Evolutionary conservation across 495 filamentous ascomycete genomes (phyloP).

Genomic region (Penicillium goetzii): DNA sequence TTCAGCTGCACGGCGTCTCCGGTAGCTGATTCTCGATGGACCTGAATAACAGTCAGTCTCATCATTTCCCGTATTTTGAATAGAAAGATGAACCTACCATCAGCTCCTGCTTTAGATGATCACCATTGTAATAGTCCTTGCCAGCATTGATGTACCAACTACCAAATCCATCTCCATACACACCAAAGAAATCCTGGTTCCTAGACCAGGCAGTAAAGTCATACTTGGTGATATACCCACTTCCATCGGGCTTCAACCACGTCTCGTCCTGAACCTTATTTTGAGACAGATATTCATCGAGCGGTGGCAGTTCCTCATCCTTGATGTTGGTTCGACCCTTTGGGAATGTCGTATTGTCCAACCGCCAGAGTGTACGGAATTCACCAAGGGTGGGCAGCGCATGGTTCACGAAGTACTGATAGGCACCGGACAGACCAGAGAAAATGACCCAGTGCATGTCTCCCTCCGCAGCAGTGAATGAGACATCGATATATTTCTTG

Average conservation of each 20-base stretch:
- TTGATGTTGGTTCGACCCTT: slow-evolving; percentile 13
- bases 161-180: slow-evolving; percentile 9
- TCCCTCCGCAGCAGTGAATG: slow-evolving; percentile 10
- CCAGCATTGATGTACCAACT: slow-evolving; percentile 14
- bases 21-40: slow-evolving; percentile 12
- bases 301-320: slow-evolving; percentile 2
- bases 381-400: slow-evolving; percentile 10
- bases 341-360: slow-evolving; percentile 6
- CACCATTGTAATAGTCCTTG: slow-evolving; percentile 11
- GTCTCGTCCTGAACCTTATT: slow-evolving; percentile 13
- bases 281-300: neutral
- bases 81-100: neutral
- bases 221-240: slow-evolving; percentile 14
- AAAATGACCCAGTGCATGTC: slow-evolving; percentile 15
- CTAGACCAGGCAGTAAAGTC: slow-evolving; percentile 10
- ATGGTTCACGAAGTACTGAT: slow-evolving; percentile 14
- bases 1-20: slow-evolving; percentile 13
- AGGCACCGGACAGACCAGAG: slow-evolving; percentile 9
- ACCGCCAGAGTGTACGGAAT: slow-evolving; percentile 9
- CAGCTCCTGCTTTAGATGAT: slow-evolving; percentile 12
- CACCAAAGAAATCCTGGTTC: slow-evolving; percentile 13
- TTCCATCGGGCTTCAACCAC: slow-evolving; percentile 11
- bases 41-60: neutral
- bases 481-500: slow-evolving; percentile 11
- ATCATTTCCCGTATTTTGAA: neutral